These are phyloP conservation scores for Sclerotinia sclerotiorum DNA, from an alignment of 2,329 filamentous ascomycete species.

Conservation along the genomic window DNA sequence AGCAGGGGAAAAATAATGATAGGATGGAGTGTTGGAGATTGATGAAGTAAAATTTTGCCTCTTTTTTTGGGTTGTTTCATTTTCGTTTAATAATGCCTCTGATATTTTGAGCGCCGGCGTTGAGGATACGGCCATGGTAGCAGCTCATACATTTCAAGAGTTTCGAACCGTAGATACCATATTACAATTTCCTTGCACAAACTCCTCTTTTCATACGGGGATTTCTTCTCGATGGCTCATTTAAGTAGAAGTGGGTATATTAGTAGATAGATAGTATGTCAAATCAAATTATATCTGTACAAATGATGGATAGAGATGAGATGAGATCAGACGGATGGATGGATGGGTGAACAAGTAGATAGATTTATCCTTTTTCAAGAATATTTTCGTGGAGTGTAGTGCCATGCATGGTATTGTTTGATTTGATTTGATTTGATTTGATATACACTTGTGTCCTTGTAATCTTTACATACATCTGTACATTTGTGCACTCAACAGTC, in stretches of 20 bases:
- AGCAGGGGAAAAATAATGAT: neutral
- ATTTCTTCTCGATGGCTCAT: neutral
- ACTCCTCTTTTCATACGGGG: constrained; percentile 20
- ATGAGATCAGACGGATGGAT: neutral
- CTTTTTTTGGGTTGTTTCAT: neutral
- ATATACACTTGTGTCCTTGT: neutral
- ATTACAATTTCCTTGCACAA: constrained; percentile 21
- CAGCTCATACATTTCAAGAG: constrained; percentile 18
- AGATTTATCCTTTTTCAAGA: neutral
- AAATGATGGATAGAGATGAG: neutral
- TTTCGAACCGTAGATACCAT: constrained; percentile 28
- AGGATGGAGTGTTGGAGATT: neutral
- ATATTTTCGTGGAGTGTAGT: neutral
- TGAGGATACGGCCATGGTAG: constrained; percentile 26
- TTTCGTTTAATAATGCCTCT: constrained; percentile 25
- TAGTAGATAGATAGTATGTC: constrained; percentile 1
- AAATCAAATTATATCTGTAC: constrained; percentile 4
- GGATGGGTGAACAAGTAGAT: constrained; percentile 3
- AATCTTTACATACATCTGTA: no score
- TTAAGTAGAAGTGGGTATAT: neutral
- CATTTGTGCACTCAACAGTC: no score
- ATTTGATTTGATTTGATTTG: neutral
- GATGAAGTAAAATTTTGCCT: neutral
- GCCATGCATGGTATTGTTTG: no score
- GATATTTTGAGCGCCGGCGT: constrained; percentile 36